Percentiles rank a stretch among this genome's conserved stretches.
Conservation (phyloP, 441 rosid species). For the Adansonia grandidieri region DNA sequence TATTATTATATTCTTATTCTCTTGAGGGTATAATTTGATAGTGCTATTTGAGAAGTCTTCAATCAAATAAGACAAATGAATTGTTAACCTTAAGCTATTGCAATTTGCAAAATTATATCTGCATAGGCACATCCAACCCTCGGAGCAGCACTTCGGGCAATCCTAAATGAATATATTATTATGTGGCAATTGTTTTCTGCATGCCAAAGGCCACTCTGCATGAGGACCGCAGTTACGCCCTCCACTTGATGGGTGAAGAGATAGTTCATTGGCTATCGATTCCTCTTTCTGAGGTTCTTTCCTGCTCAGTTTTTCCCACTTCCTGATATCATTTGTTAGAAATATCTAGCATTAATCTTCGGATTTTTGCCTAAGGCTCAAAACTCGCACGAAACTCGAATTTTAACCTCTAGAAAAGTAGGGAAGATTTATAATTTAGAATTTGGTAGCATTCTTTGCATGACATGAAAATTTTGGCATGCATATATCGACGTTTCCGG, state of each 20-base stretch:
- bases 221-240: conserved; percentile 29
- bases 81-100: background rate
- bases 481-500: background rate
- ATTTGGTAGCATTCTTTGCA: background rate
- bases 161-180: conserved; percentile 33
- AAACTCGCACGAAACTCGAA: background rate
- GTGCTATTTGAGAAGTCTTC: background rate
- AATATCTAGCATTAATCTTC: background rate
- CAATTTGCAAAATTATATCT: background rate
- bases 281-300: background rate
- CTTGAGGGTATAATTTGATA: background rate
- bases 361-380: background rate
- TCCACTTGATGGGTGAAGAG: background rate
- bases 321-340: background rate
- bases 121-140: background rate
- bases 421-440: background rate
- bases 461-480: background rate
- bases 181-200: conserved; percentile 84
- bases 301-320: background rate
- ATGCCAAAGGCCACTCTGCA: conserved; percentile 74
- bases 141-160: background rate
- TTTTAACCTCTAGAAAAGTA: background rate
- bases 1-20: background rate
- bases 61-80: background rate
- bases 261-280: background rate